Evolutionary conservation across 208 protist genomes (phyloP).

Genomic region (Sergeia podlipaevii): DNA sequence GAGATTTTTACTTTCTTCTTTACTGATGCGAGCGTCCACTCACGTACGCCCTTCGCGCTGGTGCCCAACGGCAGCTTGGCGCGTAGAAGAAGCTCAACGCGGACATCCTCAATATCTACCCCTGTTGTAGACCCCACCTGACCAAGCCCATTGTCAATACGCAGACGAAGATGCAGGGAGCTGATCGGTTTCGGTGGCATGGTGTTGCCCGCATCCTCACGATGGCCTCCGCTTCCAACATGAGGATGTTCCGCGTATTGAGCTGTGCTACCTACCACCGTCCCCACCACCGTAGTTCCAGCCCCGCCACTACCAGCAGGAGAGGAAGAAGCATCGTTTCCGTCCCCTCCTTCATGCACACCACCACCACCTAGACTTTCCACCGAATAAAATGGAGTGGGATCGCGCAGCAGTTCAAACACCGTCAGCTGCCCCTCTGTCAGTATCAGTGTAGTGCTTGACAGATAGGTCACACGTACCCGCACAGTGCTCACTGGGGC

Average conservation of each 20-base stretch:
- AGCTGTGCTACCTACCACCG: background rate
- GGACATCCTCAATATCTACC: too few species aligned
- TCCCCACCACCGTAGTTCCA: slow-evolving; percentile 18
- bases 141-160: too few species aligned
- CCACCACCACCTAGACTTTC: background rate
- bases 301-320: background rate
- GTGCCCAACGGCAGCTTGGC: too few species aligned
- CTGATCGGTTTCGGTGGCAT: too few species aligned
- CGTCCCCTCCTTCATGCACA: background rate
- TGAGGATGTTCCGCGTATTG: background rate
- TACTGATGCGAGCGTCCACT: too few species aligned
- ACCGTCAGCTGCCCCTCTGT: slow-evolving; percentile 4
- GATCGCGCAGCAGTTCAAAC: background rate
- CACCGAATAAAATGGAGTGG: slow-evolving; percentile 5
- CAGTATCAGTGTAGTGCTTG: slow-evolving; percentile 17
- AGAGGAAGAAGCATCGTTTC: background rate
- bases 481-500: slow-evolving; percentile 12
- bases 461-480: slow-evolving; percentile 13
- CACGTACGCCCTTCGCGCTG: too few species aligned
- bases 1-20: too few species aligned
- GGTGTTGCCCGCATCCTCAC: too few species aligned
- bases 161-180: too few species aligned
- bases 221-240: too few species aligned
- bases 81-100: too few species aligned
- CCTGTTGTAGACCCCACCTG: too few species aligned